Evolutionary conservation across 1,284 basidiomycete species (phyloP).

Genomic region (Abortiporus biennis): DNA sequence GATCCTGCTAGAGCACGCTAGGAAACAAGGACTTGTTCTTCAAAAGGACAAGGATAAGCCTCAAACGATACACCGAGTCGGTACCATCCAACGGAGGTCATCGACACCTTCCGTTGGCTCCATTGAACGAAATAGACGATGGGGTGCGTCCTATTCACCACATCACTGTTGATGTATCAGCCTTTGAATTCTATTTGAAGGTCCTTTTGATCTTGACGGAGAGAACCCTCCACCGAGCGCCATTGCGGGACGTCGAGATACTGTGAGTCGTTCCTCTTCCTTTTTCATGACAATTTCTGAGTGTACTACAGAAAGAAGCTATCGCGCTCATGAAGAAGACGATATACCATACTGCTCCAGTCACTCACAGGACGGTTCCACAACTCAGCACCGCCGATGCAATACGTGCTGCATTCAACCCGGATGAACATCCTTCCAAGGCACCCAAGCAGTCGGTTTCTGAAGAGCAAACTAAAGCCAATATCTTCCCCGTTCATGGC

Average conservation of each 20-base stretch:
- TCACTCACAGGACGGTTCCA: conserved; percentile 48
- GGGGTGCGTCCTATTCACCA: conserved; percentile 24
- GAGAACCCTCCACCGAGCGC: conserved; percentile 58
- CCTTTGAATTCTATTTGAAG: conserved; percentile 18
- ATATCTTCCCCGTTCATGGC: conserved; percentile 43
- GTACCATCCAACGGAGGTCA: conserved; percentile 2
- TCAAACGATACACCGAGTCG: too few species aligned
- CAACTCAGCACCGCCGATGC: conserved; percentile 39
- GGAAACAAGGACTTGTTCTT: conserved; percentile 38
- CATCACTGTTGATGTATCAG: too few species aligned
- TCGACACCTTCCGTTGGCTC: conserved; percentile 12
- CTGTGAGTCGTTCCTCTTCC: conserved; percentile 29
- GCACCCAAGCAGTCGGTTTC: conserved; percentile 50
- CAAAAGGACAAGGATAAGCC: too few species aligned
- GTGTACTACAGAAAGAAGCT: conserved; percentile 38
- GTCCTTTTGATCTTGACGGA: conserved; percentile 50
- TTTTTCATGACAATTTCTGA: conserved; percentile 3
- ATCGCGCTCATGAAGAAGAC: conserved; percentile 50
- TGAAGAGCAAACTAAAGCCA: conserved; percentile 43
- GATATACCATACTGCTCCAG: conserved; percentile 51
- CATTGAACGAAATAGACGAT: conserved; percentile 19
- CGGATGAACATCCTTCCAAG: conserved; percentile 41
- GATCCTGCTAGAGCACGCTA: conserved; percentile 37
- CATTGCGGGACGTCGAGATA: conserved; percentile 58
- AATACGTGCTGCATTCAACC: conserved; percentile 43